Base-by-base conservation (phyloP, 1,139 yeast genomes). In the Candida frijolesensis region DNA sequence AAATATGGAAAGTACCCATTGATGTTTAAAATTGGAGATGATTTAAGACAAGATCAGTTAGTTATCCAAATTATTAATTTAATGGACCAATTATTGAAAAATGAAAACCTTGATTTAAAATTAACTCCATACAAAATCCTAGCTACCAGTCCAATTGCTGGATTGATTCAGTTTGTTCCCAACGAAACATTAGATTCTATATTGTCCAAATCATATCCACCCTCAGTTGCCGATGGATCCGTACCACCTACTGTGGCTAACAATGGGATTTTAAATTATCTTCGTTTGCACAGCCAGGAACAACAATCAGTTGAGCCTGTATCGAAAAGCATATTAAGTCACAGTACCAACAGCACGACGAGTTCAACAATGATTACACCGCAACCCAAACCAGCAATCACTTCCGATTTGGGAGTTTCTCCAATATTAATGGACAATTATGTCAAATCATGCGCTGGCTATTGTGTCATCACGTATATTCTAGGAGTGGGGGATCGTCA, bases 401-500 rank as follows among this genome's bases (percentile, higher is more conserved):
- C 66, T 1, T 81, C 85, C 0, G 88, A 87, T 38, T 72, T 87
- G 39, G 96, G 96, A 0, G 96, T 94, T 0, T 79, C 84, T 15
- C 76, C 85, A 0, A 80, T 80, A 54, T 87, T 85, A 0, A 90
- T 94, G 96, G 99, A 94, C 58, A 94, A 89, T 56, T 95, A 89
- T 68, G 95, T 95, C 12, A 83, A 92, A 56, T 90, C 97, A 2
- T 91, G 98, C 67, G 99, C 99, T 29, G 99, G 99, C 0, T 94
- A 95, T 65, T 94, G 98, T 75, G 99, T 95, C 2, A 89, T 95
- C 35, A 95, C 99, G 0, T 95, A 95, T 61, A 72, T 95, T 5
- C 71, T 95, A 11, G 99, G 99, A 3, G 97, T 95, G 10, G 99
- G 99, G 16, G 99, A 95, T 68, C 79, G 99, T 49, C 99, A 95